These are phyloP conservation scores for Boletus rubescentipes DNA, from an alignment of 768 basidiomycete species.

Conservation along the genomic window DNA sequence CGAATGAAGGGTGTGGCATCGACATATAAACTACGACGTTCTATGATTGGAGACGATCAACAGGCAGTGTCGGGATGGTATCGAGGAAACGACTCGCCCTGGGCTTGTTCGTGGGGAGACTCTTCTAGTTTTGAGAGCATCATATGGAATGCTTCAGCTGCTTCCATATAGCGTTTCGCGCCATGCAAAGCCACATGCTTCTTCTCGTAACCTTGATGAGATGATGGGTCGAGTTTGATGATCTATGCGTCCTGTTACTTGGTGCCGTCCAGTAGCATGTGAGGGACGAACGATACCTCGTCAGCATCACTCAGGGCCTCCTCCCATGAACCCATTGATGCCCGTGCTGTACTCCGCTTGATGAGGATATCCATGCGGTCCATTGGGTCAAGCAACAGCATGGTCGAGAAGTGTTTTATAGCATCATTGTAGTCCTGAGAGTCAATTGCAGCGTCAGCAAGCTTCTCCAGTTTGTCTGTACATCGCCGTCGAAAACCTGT, in stretches of 20 bases:
- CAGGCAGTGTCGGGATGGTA: background rate
- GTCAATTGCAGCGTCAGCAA: background rate
- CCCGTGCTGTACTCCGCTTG: background rate
- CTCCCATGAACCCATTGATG: background rate
- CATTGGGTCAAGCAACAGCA: background rate
- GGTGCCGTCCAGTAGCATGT: too few species aligned
- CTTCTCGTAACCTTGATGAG: constrained; percentile 1
- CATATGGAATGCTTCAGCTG: too few species aligned
- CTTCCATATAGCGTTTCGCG: too few species aligned
- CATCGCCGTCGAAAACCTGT: constrained; percentile 4
- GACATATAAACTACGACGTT: background rate
- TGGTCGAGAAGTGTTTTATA: background rate
- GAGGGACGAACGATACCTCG: background rate
- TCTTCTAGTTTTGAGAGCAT: too few species aligned
- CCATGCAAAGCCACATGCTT: background rate
- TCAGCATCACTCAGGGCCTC: background rate
- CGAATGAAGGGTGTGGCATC: background rate
- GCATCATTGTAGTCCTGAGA: background rate
- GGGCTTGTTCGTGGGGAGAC: background rate
- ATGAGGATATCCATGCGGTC: background rate
- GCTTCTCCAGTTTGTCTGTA: background rate
- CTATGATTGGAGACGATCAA: background rate
- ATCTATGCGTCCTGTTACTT: background rate
- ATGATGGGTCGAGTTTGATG: background rate
- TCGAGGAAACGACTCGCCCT: background rate